phyloP scores from a whole-genome alignment of 1,284 basidiomycete species.

The Psilocybe mexicana region DNA sequence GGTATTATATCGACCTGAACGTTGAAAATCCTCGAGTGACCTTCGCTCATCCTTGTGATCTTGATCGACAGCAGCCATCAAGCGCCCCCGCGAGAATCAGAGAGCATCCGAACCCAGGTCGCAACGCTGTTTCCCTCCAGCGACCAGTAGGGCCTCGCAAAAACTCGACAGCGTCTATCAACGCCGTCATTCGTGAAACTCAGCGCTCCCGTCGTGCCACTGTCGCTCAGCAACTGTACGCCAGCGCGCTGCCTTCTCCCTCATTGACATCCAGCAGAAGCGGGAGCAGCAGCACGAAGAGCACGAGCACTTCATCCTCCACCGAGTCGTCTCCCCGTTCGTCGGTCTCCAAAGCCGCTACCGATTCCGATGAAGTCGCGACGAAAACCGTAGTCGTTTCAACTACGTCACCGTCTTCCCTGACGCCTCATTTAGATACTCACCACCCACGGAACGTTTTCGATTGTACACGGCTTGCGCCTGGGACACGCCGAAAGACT shows the following conservation, averaged over 20 bases:
- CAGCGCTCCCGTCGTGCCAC: slow-evolving; percentile 22
- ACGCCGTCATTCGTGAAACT: slow-evolving; percentile 6
- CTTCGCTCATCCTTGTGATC: slow-evolving; percentile 25
- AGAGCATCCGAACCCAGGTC: slow-evolving; percentile 5
- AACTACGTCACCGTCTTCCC: slow-evolving; percentile 15
- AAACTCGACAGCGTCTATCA: slow-evolving; percentile 13
- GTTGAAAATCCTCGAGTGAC: slow-evolving; percentile 26
- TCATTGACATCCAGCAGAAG: not conserved
- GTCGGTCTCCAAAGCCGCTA: slow-evolving; percentile 13
- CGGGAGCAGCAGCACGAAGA: not conserved
- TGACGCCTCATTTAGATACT: slow-evolving; percentile 15
- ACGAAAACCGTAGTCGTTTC: slow-evolving; percentile 12
- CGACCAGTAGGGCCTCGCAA: slow-evolving; percentile 17
- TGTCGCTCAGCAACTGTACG: slow-evolving; percentile 26
- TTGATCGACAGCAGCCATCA: slow-evolving; percentile 13
- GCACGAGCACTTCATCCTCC: not conserved
- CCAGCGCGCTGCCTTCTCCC: slow-evolving; percentile 18
- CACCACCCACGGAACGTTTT: slow-evolving; percentile 25
- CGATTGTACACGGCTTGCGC: slow-evolving; percentile 23
- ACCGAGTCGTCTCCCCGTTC: slow-evolving; percentile 2
- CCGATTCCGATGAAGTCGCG: slow-evolving; percentile 19
- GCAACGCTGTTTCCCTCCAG: slow-evolving; percentile 3
- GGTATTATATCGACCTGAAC: slow-evolving; percentile 33
- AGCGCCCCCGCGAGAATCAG: slow-evolving; percentile 12
- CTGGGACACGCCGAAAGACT: slow-evolving; percentile 23